Conservation (phyloP, 75 land plant species). For the Sequoiadendron giganteum region DNA sequence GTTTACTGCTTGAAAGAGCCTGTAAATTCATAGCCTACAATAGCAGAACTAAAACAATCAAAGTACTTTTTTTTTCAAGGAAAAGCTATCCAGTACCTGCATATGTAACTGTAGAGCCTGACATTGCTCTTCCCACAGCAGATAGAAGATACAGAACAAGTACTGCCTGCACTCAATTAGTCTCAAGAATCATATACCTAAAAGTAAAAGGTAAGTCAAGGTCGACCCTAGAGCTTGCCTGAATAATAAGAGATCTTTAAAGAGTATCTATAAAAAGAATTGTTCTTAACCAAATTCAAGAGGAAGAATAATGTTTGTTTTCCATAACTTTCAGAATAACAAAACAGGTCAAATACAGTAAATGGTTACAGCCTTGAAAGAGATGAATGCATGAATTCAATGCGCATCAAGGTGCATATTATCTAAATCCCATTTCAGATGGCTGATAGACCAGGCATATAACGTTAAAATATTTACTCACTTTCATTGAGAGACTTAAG, state of each 20-base stretch:
- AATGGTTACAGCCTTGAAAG: not conserved
- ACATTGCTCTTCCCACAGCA: slow-evolving; percentile 1
- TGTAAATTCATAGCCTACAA: not conserved
- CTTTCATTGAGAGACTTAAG: not conserved
- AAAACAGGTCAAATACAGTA: not conserved
- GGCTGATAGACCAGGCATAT: not conserved
- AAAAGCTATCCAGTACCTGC: slow-evolving; percentile 4
- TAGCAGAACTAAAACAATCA: not conserved
- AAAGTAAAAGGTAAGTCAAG: not conserved
- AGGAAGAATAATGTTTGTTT: not conserved
- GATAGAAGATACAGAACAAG: slow-evolving; percentile 6
- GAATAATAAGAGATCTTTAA: not conserved
- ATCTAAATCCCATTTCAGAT: not conserved
- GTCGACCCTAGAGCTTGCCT: not conserved
- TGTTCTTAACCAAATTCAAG: not conserved
- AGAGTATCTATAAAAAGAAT: not conserved
- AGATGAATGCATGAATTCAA: not conserved
- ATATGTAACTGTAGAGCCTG: slow-evolving; percentile 6
- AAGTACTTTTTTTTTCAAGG: not conserved
- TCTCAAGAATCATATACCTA: not conserved
- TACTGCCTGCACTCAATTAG: not conserved
- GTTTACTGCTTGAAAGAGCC: not conserved
- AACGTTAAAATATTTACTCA: not conserved
- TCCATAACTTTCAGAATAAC: not conserved
- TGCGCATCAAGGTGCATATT: not conserved